Conservation (phyloP, 2,329 filamentous ascomycete genomes). For the Colletotrichum limetticola region DNA sequence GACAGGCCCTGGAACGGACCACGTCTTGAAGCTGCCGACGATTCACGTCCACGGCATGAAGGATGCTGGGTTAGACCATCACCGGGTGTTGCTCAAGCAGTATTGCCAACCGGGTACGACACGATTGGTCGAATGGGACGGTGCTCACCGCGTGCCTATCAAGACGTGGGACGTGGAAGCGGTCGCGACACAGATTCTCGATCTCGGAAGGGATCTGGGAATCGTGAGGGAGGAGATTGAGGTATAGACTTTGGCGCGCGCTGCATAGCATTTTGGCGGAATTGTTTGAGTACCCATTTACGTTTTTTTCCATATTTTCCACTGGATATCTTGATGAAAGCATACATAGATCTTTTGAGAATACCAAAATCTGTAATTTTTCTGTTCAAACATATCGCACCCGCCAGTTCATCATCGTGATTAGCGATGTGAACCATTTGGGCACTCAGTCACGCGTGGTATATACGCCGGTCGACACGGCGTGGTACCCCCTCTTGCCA, state of each 20-base stretch:
- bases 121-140: conserved; percentile 77
- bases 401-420: not conserved
- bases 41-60: conserved; percentile 75
- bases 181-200: conserved; percentile 63
- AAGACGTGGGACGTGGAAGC: conserved; percentile 72
- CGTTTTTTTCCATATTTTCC: not conserved
- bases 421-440: not conserved
- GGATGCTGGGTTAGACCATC: conserved; percentile 69
- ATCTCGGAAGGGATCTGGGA: conserved; percentile 54
- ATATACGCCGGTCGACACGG: conserved; percentile 54
- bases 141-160: conserved; percentile 76
- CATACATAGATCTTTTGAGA: conserved; percentile 5
- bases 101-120: conserved; percentile 68
- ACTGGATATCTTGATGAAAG: not conserved
- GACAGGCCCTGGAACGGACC: conserved; percentile 50
- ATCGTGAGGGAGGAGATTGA: conserved; percentile 3
- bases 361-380: conserved; percentile 12
- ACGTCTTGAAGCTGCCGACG: conserved; percentile 66
- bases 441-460: conserved; percentile 44
- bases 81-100: conserved; percentile 63
- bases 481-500: conserved; percentile 58
- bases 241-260: conserved; percentile 6
- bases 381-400: not conserved
- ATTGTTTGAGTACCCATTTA: conserved; percentile 3
- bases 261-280: not conserved